phyloP scores from a whole-genome alignment of 2,329 filamentous ascomycete species.

The Stagonosporopsis rhizophila region DNA sequence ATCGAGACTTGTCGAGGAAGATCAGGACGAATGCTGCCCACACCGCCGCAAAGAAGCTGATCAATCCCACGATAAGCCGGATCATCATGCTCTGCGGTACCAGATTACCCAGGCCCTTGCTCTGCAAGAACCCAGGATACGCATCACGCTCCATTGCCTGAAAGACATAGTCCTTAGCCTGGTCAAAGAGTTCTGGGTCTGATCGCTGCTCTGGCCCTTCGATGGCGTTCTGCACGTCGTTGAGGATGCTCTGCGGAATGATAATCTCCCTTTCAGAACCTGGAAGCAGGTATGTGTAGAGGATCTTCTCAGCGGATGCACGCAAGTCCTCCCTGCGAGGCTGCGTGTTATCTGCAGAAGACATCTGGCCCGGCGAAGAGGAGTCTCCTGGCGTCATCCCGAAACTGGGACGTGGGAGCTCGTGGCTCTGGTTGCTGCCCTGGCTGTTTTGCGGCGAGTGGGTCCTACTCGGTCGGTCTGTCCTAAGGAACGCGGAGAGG shows the following conservation, averaged over 20 bases:
- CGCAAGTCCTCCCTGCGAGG: slow-evolving; percentile 77
- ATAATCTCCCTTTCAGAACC: slow-evolving; percentile 97
- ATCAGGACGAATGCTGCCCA: slow-evolving; percentile 95
- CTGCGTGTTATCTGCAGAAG: slow-evolving; percentile 42
- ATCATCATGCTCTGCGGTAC: slow-evolving; percentile 90
- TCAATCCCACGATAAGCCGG: slow-evolving; percentile 81
- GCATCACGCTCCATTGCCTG: slow-evolving; percentile 99
- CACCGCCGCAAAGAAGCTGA: slow-evolving; percentile 88
- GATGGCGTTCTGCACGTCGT: slow-evolving; percentile 84
- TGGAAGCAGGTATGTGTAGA: slow-evolving; percentile 96
- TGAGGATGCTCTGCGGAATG: slow-evolving; percentile 84
- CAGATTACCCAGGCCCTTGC: slow-evolving; percentile 94
- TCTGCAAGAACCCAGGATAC: slow-evolving; percentile 94
- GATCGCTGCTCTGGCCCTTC: slow-evolving; percentile 85
- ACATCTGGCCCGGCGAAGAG: slow-evolving; percentile 64
- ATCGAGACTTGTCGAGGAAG: slow-evolving; percentile 79
- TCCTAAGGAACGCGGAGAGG: slow-evolving; percentile 86
- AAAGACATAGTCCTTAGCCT: slow-evolving; percentile 98
- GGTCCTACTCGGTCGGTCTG: slow-evolving; percentile 56
- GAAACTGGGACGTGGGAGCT: slow-evolving; percentile 62
- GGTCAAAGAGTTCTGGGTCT: slow-evolving; percentile 96
- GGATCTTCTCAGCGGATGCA: slow-evolving; percentile 93
- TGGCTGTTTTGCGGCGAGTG: slow-evolving; percentile 59
- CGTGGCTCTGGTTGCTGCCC: slow-evolving; percentile 61
- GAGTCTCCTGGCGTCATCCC: slow-evolving; percentile 65